phyloP scores from a whole-genome alignment of 352 stramenopile genomes.

The Globisporangium parvum region DNA sequence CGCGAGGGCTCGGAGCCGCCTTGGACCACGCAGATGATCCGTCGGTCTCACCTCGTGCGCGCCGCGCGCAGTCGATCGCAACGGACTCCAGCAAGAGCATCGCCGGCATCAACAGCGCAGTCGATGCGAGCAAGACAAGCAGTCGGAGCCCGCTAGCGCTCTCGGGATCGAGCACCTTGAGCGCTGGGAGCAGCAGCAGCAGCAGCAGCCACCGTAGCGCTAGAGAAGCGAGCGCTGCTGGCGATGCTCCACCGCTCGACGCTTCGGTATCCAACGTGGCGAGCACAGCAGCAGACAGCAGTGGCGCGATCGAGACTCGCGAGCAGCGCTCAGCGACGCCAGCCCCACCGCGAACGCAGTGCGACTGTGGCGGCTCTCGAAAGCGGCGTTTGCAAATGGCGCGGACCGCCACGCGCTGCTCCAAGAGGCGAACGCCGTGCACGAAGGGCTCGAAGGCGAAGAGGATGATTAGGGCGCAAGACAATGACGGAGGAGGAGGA shows the following conservation, averaged over 20 bases:
- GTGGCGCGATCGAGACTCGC: too few species aligned
- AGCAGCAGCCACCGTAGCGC: too few species aligned
- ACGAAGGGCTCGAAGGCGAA: slow-evolving; percentile 6
- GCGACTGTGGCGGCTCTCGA: slow-evolving; percentile 3
- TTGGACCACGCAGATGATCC: neutral
- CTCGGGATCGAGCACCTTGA: too few species aligned
- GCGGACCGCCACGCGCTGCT: slow-evolving; percentile 7
- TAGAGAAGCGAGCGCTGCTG: too few species aligned
- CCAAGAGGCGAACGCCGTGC: slow-evolving; percentile 6
- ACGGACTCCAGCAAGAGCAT: neutral
- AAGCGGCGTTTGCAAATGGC: neutral
- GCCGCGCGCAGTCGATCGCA: slow-evolving; percentile 9
- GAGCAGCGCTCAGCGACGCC: neutral
- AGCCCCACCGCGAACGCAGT: neutral
- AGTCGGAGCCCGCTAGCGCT: too few species aligned
- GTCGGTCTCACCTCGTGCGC: slow-evolving; percentile 3
- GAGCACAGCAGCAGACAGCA: too few species aligned
- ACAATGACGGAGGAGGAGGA: too few species aligned
- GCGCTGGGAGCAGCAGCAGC: too few species aligned
- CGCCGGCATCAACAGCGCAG: neutral
- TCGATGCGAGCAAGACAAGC: neutral
- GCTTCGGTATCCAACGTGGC: too few species aligned
- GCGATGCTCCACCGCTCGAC: too few species aligned
- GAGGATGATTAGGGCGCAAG: neutral
- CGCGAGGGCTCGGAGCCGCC: neutral